These are phyloP conservation scores for Crucibulum laeve DNA, from an alignment of 768 basidiomycete genomes.

Conservation along the genomic window DNA sequence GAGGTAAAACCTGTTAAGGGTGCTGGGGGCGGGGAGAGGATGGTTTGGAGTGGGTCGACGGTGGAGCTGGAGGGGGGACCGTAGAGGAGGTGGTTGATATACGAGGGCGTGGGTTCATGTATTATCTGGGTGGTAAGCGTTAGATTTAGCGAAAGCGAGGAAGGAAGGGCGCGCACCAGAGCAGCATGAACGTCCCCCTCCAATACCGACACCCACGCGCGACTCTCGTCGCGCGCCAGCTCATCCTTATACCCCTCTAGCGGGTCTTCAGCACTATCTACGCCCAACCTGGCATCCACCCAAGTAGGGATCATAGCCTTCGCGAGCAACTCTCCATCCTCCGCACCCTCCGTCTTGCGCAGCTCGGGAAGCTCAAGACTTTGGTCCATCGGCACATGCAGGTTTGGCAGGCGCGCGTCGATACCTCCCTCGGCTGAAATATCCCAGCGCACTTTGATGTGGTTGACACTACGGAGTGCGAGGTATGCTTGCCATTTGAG, in stretches of 20 bases:
- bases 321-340: conserved; percentile 50
- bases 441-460: conserved; percentile 61
- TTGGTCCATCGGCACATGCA: conserved; percentile 47
- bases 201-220: conserved; percentile 78
- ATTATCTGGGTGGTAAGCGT: conserved; percentile 34
- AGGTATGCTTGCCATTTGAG: conserved; percentile 89
- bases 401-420: conserved; percentile 63
- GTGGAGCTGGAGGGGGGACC: conserved; percentile 22
- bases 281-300: conserved; percentile 55
- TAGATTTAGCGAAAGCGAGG: not conserved
- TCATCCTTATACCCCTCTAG: conserved; percentile 69
- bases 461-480: conserved; percentile 55
- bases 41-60: conserved; percentile 35
- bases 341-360: conserved; percentile 16
- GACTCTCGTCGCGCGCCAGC: conserved; percentile 63
- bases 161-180: conserved; percentile 40
- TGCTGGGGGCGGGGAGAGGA: conserved; percentile 62
- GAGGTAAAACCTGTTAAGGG: conserved; percentile 69
- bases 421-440: conserved; percentile 66
- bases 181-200: conserved; percentile 77
- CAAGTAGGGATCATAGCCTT: conserved; percentile 70
- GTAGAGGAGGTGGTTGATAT: conserved; percentile 37
- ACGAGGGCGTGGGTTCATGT: conserved; percentile 40
- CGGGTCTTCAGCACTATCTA: conserved; percentile 28
- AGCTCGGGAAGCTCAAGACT: conserved; percentile 19